Percentiles rank a stretch among this genome's conserved stretches.
phyloP scores from a whole-genome alignment of 83 land plant species.

The Thuja plicata region DNA sequence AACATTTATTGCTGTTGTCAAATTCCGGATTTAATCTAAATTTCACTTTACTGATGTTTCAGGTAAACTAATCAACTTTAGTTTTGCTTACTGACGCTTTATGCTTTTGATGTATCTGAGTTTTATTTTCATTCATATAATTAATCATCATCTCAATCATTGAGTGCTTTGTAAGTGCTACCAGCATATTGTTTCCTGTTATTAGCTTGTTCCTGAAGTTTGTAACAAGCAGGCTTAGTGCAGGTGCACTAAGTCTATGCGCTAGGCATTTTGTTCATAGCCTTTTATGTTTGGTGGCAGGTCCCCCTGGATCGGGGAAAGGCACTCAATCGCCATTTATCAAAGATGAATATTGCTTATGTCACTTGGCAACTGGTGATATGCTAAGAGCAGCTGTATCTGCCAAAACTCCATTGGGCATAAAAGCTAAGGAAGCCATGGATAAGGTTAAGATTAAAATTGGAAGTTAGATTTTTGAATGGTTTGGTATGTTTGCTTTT shows the following conservation, averaged over 20 bases:
- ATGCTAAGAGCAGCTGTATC: constrained; percentile 83
- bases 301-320: constrained; percentile 49
- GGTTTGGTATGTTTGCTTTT: neutral
- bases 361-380: constrained; percentile 82
- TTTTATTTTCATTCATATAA: neutral
- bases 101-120: neutral
- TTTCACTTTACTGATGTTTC: no score
- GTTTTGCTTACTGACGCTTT: neutral
- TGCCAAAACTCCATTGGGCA: constrained; percentile 70
- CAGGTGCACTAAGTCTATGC: neutral
- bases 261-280: neutral
- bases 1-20: no score
- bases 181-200: neutral
- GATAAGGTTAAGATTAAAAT: constrained; percentile 45
- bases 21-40: no score
- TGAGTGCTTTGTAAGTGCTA: neutral
- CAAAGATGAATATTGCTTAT: constrained; percentile 76
- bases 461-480: constrained; percentile 6
- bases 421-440: constrained; percentile 89
- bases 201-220: neutral
- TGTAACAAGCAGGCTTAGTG: neutral
- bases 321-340: constrained; percentile 77
- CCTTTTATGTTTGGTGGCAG: constrained; percentile 14
- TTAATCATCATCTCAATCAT: neutral
- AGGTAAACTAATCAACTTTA: no score